These are phyloP conservation scores for Suillus clintonianus DNA, from an alignment of 768 basidiomycete genomes.

Conservation along the genomic window DNA sequence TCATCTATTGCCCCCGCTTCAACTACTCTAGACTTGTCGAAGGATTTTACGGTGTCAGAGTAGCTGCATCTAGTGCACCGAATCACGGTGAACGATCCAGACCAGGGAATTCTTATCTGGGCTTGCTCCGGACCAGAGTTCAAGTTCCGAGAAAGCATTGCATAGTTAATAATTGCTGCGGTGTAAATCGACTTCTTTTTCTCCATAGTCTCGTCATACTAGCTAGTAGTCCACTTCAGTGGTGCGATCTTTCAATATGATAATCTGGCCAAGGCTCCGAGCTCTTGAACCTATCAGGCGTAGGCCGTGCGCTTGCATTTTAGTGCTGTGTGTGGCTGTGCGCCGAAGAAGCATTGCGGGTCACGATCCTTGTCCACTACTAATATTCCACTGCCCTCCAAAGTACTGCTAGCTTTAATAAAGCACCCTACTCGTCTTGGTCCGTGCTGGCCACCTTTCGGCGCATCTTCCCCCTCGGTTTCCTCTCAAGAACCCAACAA, in stretches of 20 bases:
- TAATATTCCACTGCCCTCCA: not conserved
- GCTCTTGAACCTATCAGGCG: not conserved
- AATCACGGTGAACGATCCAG: not conserved
- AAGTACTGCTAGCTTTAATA: not conserved
- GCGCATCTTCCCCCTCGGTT: conserved; percentile 3
- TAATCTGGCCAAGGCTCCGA: not conserved
- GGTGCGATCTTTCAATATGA: not conserved
- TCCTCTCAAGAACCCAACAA: not conserved
- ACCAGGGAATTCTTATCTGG: not conserved
- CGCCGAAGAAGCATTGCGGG: conserved; percentile 3
- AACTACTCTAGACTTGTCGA: no score
- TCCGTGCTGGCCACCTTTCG: conserved; percentile 11
- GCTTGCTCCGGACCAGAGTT: not conserved
- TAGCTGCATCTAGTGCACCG: not conserved
- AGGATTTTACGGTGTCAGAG: no score
- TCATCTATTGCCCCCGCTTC: no score
- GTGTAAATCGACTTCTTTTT: not conserved
- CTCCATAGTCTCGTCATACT: not conserved
- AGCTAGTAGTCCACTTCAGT: not conserved
- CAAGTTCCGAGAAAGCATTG: not conserved
- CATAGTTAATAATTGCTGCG: not conserved
- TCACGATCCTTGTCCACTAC: not conserved
- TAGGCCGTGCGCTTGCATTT: not conserved
- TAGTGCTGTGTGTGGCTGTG: conserved; percentile 4
- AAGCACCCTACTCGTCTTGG: conserved; percentile 15